phyloP scores from a whole-genome alignment of 1,284 basidiomycete genomes.

The Neonothopanus nambi region DNA sequence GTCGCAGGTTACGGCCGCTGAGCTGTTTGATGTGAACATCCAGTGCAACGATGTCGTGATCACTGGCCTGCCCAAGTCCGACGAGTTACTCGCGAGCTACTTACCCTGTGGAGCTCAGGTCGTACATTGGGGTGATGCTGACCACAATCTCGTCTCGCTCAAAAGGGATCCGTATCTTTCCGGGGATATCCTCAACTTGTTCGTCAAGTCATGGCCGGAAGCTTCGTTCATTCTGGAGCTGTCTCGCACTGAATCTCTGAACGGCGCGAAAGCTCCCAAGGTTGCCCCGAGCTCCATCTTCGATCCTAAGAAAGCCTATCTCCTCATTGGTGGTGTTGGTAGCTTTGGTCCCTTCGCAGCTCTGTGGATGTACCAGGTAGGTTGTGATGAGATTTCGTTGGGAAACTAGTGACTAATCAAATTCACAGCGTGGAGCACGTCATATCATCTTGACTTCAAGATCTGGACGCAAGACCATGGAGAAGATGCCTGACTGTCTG shows the following conservation, averaged over 20 bases:
- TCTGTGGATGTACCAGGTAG: conserved; percentile 11
- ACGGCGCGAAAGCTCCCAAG: no score
- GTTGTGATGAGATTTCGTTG: not conserved
- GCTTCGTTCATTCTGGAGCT: not conserved
- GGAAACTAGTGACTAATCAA: not conserved
- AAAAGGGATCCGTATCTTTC: not conserved
- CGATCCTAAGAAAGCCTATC: conserved; percentile 2
- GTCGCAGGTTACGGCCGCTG: not conserved
- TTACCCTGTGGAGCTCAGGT: not conserved
- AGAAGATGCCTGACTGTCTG: conserved; percentile 12
- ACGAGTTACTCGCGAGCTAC: not conserved
- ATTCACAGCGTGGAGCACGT: conserved; percentile 37
- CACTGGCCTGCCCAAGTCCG: not conserved
- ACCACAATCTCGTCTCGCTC: not conserved
- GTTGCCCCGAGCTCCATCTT: not conserved
- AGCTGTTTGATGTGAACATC: not conserved
- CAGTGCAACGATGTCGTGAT: not conserved
- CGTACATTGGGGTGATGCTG: not conserved
- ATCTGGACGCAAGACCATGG: conserved; percentile 28
- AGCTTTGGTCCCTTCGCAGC: conserved; percentile 1
- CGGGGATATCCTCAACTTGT: not conserved
- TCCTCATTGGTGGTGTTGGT: conserved; percentile 7
- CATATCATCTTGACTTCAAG: conserved; percentile 40
- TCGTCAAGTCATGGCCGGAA: not conserved
- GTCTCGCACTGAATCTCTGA: no score